A percentile compares a stretch with the other conserved stretches of the same genome.
phyloP scores from a whole-genome alignment of 2,329 filamentous ascomycete species.

The Sclerotinia nivalis region DNA sequence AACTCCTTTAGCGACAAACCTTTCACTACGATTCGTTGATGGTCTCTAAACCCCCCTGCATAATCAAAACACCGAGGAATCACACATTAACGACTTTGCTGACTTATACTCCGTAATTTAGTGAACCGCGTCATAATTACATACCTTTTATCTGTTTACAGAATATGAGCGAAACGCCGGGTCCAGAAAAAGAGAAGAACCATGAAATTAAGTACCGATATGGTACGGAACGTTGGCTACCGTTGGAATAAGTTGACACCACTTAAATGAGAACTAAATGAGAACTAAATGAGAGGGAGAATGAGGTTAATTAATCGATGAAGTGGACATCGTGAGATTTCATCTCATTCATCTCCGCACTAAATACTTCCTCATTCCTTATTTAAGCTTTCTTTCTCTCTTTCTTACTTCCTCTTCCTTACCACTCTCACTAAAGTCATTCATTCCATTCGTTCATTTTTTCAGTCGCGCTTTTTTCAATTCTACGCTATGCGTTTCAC shows the following conservation, averaged over 20 bases:
- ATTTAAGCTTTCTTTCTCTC: background rate
- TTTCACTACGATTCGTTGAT: background rate
- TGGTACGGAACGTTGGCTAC: background rate
- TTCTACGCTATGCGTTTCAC: slow-evolving; percentile 22
- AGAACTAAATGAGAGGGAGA: background rate
- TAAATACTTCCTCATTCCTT: slow-evolving; percentile 18
- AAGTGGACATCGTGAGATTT: slow-evolving; percentile 4
- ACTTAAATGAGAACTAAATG: too few relatives aligned
- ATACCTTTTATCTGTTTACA: background rate
- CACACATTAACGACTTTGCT: slow-evolving; percentile 7
- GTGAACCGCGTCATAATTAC: background rate
- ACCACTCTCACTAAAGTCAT: slow-evolving; percentile 14
- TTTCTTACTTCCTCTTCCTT: background rate
- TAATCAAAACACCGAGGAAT: slow-evolving; percentile 14
- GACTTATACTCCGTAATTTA: too few relatives aligned
- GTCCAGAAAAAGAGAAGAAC: background rate
- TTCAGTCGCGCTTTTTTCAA: slow-evolving; percentile 7
- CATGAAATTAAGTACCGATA: slow-evolving; percentile 16
- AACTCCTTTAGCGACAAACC: slow-evolving; percentile 1
- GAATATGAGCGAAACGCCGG: slow-evolving; percentile 14
- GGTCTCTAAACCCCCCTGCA: background rate
- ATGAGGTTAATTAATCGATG: background rate
- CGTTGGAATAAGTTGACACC: background rate
- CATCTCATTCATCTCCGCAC: background rate
- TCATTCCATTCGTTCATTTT: slow-evolving; percentile 11